Evolutionary conservation across 202 grass and related monocot genomes (phyloP).

Genomic region (Setaria viridis): DNA sequence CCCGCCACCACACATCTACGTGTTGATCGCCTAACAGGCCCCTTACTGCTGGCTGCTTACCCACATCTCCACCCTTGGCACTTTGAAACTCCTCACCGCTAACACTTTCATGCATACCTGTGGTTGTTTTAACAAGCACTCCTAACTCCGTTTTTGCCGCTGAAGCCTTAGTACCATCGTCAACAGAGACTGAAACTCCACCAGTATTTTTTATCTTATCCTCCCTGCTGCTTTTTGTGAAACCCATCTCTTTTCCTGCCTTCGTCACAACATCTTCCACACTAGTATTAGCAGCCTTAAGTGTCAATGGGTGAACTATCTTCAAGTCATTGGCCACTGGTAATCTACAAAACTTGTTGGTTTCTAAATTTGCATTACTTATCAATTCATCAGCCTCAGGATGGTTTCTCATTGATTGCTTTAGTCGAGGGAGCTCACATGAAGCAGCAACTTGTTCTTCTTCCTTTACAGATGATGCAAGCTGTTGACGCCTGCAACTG

Average conservation of each 20-base stretch:
- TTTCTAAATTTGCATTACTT: not conserved
- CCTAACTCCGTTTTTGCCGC: not conserved
- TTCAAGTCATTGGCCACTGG: not conserved
- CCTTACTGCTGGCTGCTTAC: slow-evolving; percentile 15
- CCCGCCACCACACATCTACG: not conserved
- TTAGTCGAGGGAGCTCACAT: not conserved
- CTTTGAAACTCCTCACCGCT: not conserved
- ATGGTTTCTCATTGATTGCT: not conserved
- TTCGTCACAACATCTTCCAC: not conserved
- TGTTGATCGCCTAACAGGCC: slow-evolving; percentile 24
- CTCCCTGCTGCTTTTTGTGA: not conserved
- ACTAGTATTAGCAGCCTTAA: not conserved
- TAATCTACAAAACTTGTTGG: not conserved
- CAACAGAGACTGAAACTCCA: not conserved
- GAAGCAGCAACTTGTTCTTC: slow-evolving; percentile 6
- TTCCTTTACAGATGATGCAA: slow-evolving; percentile 23
- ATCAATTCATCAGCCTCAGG: not conserved
- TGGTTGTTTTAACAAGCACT: not conserved
- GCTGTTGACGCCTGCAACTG: slow-evolving; percentile 5
- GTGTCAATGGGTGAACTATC: not conserved
- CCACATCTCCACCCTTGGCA: slow-evolving; percentile 14
- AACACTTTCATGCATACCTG: not conserved
- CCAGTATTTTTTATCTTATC: not conserved
- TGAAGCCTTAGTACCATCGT: not conserved
- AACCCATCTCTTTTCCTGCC: not conserved